Evolutionary conservation across 2,329 filamentous ascomycete species (phyloP), one percentile per base, ranked within the genome.

Genomic region (Catunica adiposa): DNA sequence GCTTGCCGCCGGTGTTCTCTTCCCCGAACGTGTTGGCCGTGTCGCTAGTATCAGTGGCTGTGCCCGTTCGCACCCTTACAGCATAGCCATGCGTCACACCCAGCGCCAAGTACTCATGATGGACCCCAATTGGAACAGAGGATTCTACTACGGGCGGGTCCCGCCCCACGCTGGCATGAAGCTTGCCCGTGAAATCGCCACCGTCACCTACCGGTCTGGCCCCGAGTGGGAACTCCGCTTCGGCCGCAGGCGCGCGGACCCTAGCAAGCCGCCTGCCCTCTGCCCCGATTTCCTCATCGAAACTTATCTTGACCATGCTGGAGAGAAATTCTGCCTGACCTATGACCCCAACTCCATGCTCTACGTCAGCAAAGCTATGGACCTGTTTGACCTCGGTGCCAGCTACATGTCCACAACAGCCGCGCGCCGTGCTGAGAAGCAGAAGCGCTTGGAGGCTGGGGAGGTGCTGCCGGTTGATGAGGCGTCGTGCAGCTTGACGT

Each of bases 311-410:
- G 92, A 98, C 68, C 92, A 98, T 64, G 92, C 92, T 0, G 92
- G 92, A 20, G 92, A 98, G 72, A 98, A 98, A 69, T 98, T 94
- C 73, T 96, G 89, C 66, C 75, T 98, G 25, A 89, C 92, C 60
- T 97, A 97, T 66, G 92, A 98, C 64, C 82, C 92, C 25, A 98
- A 98, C 69, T 95, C 89, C 64, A 71, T 97, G 40, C 74, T 98
- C 1, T 98, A 98, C 67, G 87, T 98, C 56, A 94, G 88, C 67
- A 98, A 98, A 70, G 92, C 92, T 3, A 98, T 98, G 92, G 92
- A 98, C 65, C 74, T 98, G 11, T 98, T 98, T 67, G 92, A 98
- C 64, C 77, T 98, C 0, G 89, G 92, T 23, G 72, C 73, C 51
- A 76, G 79, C 42, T 82, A 84, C 64, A 86, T 89, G 65, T 68